Evolutionary conservation across 495 filamentous ascomycete species (phyloP), one percentile per base, ranked within the genome.

Genomic region (Stereocaulon alpinum): DNA sequence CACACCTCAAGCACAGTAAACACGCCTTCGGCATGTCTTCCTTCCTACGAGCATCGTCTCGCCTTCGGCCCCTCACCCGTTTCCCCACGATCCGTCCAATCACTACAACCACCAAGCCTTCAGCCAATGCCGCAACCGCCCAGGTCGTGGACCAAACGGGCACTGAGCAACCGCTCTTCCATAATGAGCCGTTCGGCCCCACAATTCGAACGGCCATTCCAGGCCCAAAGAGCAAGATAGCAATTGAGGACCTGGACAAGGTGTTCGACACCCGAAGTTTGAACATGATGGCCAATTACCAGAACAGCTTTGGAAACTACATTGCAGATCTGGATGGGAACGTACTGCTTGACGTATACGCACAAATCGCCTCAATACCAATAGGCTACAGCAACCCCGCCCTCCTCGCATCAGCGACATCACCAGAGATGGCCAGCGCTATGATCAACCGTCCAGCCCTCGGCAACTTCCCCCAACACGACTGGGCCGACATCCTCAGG

Each of bases 311-410:
- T 24, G 84, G 84, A 48, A 86, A 87, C 67, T 87, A 86, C 76
- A 89, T 98, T 70, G 84, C 83, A 42, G 93, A 98, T 73, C 78
- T 87, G 6, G 93, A 98, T 73, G 93, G 87, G 56, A 92, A 92
- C 68, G 73, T 85, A 9, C 61, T 76, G 55, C 71, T 76, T 29
- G 77, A 77, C 62, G 76, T 77, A 49, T 73, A 70, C 56, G 67
- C 63, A 20, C 92, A 97, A 74, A 97, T 97, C 68, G 93, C 93
- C 64, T 96, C 92, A 27, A 98, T 98, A 69, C 92, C 92, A 32
- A 78, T 98, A 58, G 93, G 93, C 52, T 98, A 98, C 81, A 95
- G 89, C 81, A 98, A 98, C 74, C 88, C 91, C 24, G 71, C 78
- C 64, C 80, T 98, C 55, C 75, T 79, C 60, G 76, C 84, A 68